phyloP scores from a whole-genome alignment of 768 basidiomycete species.

The Mycena metata region DNA sequence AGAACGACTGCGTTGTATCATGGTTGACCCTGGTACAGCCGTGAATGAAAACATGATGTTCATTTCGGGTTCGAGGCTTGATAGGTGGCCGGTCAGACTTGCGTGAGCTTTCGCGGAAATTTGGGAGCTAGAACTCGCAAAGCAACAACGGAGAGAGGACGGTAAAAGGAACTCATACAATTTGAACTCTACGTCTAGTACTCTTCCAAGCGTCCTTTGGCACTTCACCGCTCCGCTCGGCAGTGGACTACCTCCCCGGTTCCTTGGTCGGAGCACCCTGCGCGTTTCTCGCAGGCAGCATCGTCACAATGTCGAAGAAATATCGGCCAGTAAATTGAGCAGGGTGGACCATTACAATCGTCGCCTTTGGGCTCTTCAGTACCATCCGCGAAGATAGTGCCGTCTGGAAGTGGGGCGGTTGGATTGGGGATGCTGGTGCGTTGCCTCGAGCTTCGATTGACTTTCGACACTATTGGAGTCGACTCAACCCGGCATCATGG shows the following conservation, averaged over 20 bases:
- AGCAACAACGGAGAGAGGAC: too few species aligned
- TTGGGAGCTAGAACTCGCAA: too few species aligned
- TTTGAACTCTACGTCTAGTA: conserved; percentile 34
- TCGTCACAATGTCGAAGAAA: conserved; percentile 27
- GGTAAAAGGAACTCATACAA: not conserved
- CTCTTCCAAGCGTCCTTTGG: conserved; percentile 60
- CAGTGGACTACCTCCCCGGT: conserved; percentile 51
- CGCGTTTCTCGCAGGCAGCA: conserved; percentile 52
- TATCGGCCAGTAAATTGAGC: conserved; percentile 51
- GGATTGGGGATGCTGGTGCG: conserved; percentile 19
- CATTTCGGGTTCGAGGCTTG: too few species aligned
- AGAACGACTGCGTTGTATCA: too few species aligned
- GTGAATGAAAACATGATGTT: too few species aligned
- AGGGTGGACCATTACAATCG: conserved; percentile 52
- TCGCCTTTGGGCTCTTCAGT: conserved; percentile 54
- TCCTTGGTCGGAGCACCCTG: conserved; percentile 53
- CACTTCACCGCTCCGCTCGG: conserved; percentile 50
- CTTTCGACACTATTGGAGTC: too few species aligned
- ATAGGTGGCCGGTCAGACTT: too few species aligned
- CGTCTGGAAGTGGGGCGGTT: conserved; percentile 35
- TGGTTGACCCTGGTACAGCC: too few species aligned
- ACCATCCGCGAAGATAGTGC: conserved; percentile 39
- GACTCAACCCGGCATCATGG: too few species aligned
- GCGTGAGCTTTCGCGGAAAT: too few species aligned
- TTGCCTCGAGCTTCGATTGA: not conserved